These are phyloP conservation scores for Fraxinus dipetala DNA, from an alignment of 305 asterid species.

Conservation along the genomic window DNA sequence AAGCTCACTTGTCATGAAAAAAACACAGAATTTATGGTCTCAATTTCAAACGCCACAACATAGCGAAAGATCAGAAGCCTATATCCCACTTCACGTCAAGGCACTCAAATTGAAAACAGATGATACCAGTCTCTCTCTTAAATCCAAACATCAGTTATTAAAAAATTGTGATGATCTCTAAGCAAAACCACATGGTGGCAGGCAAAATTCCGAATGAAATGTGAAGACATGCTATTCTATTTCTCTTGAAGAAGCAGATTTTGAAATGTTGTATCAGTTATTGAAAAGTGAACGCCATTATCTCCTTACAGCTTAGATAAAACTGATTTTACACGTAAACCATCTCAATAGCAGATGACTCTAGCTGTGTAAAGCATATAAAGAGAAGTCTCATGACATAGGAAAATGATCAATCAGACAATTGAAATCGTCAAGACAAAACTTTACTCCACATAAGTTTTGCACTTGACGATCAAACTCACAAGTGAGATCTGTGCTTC, in stretches of 20 bases:
- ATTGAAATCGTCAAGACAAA: not conserved
- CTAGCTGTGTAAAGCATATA: not conserved
- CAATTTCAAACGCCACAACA: not conserved
- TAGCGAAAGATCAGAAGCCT: not conserved
- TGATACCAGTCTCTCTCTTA: not conserved
- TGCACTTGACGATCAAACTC: not conserved
- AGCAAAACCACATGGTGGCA: not conserved
- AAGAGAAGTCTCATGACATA: not conserved
- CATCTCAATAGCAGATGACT: not conserved
- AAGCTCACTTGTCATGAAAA: not conserved
- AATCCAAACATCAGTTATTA: not conserved
- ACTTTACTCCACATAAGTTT: not conserved
- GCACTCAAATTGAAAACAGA: not conserved
- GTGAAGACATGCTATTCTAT: not conserved
- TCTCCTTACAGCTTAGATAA: not conserved
- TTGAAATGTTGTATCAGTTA: not conserved
- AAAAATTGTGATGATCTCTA: not conserved
- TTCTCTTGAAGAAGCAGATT: not conserved
- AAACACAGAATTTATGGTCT: not conserved
- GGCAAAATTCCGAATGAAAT: not conserved
- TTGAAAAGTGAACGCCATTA: not conserved
- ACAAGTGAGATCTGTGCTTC: not conserved
- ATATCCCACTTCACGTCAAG: not conserved
- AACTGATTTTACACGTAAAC: not conserved
- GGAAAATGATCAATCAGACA: not conserved